A percentile compares a stretch with the other conserved stretches of the same genome.
These are phyloP conservation scores for Zygoascus sp. DNA, from an alignment of 1,139 yeast genomes.

Conservation along the genomic window DNA sequence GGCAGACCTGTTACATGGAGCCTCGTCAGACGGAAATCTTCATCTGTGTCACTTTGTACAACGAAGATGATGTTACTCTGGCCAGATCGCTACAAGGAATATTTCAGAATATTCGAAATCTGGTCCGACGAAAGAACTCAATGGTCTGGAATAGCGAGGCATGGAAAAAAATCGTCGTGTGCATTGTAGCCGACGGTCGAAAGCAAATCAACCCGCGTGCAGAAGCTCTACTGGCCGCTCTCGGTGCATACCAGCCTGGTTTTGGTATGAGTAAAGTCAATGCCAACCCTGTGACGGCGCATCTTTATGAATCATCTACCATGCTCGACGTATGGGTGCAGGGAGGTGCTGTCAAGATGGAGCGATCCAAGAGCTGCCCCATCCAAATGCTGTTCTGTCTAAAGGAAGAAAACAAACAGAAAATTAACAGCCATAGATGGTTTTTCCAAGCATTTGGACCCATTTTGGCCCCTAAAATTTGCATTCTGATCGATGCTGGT, in stretches of 20 bases:
- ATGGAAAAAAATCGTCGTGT: slow-evolving; percentile 75
- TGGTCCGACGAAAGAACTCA: slow-evolving; percentile 52
- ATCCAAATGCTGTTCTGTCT: slow-evolving; percentile 72
- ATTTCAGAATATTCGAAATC: slow-evolving; percentile 64
- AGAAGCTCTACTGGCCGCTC: slow-evolving; percentile 59
- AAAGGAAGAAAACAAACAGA: slow-evolving; percentile 69
- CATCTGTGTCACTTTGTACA: slow-evolving; percentile 75
- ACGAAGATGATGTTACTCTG: slow-evolving; percentile 68
- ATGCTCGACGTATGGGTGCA: slow-evolving; percentile 68
- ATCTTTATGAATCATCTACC: slow-evolving; percentile 75
- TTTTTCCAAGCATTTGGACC: slow-evolving; percentile 78
- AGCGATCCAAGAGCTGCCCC: slow-evolving; percentile 58
- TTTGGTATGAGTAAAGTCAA: slow-evolving; percentile 75
- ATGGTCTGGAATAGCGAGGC: slow-evolving; percentile 74
- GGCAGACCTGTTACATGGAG: slow-evolving; percentile 63
- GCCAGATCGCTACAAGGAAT: slow-evolving; percentile 75
- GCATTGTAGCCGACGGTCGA: slow-evolving; percentile 76
- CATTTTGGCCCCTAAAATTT: slow-evolving; percentile 61
- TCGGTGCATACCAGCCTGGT: slow-evolving; percentile 78
- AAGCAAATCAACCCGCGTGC: slow-evolving; percentile 62
- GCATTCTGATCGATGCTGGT: slow-evolving; percentile 74
- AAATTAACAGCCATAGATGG: slow-evolving; percentile 83
- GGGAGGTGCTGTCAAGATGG: slow-evolving; percentile 50
- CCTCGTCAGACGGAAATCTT: slow-evolving; percentile 69
- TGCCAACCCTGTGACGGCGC: slow-evolving; percentile 64